Percentiles rank a stretch among this genome's conserved stretches.
phyloP scores from a whole-genome alignment of 2,329 filamentous ascomycete species.

The Pseudofabraea citricarpa region DNA sequence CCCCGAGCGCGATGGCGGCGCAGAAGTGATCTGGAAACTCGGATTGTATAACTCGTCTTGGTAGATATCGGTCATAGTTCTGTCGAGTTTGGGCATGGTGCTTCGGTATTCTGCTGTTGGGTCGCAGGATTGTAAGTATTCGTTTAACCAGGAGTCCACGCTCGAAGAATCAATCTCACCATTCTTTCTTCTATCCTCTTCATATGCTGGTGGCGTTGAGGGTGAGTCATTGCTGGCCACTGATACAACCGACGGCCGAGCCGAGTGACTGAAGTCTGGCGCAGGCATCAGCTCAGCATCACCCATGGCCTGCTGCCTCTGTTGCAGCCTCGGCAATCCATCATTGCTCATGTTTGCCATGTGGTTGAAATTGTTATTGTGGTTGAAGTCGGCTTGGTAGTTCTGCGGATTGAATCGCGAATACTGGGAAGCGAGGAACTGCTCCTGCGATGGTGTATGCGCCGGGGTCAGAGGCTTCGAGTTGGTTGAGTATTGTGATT shows the following conservation, averaged over 20 bases:
- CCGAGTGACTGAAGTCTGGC: constrained; percentile 21
- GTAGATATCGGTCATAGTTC: constrained; percentile 82
- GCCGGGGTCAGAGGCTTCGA: constrained; percentile 27
- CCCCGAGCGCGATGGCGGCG: constrained; percentile 43
- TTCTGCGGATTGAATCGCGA: constrained; percentile 29
- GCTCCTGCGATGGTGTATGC: constrained; percentile 27
- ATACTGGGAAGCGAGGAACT: constrained; percentile 30
- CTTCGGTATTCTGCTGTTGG: constrained; percentile 47
- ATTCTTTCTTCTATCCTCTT: constrained; percentile 48
- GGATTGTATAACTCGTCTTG: constrained; percentile 82
- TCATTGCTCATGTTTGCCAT: constrained; percentile 22
- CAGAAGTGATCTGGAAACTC: constrained; percentile 53
- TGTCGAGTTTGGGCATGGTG: constrained; percentile 69
- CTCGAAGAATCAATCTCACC: constrained; percentile 40
- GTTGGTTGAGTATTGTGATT: constrained; percentile 20
- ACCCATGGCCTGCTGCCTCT: constrained; percentile 13
- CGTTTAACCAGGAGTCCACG: constrained; percentile 45
- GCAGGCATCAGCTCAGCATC: constrained; percentile 25
- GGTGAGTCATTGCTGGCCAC: constrained; percentile 60
- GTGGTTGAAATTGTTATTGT: constrained; percentile 16
- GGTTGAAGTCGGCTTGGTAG: constrained; percentile 36
- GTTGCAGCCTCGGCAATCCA: constrained; percentile 7
- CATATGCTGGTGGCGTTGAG: constrained; percentile 47
- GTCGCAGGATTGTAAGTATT: constrained; percentile 59
- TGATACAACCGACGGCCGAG: constrained; percentile 45